phyloP scores from a whole-genome alignment of 176 grass and related monocot genomes.

The Lolium perenne region DNA sequence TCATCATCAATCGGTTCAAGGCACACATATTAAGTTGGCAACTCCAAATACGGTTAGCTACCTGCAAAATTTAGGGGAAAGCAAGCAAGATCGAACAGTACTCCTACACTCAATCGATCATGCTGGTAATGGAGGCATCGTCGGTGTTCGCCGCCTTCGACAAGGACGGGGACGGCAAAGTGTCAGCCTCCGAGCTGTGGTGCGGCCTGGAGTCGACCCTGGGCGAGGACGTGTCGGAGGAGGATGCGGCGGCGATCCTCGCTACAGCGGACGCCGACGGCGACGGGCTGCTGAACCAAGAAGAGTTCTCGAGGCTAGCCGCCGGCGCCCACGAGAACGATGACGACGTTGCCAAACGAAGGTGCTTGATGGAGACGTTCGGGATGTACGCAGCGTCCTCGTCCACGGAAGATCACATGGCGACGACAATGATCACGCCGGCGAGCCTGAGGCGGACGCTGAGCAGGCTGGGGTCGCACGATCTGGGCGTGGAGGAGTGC shows the following conservation, averaged over 20 bases:
- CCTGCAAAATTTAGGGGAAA: background rate
- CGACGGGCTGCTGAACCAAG: constrained; percentile 50
- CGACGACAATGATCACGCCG: constrained; percentile 50
- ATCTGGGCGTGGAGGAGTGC: constrained; percentile 57
- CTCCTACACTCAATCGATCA: background rate
- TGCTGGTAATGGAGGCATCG: background rate
- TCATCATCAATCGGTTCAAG: constrained; percentile 4
- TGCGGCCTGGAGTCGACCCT: constrained; percentile 25
- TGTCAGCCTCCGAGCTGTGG: constrained; percentile 54
- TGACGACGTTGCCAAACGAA: constrained; percentile 21
- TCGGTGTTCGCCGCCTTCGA: constrained; percentile 52
- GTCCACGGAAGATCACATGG: background rate
- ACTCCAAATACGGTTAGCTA: background rate
- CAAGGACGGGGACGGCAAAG: constrained; percentile 66
- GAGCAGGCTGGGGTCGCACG: constrained; percentile 38
- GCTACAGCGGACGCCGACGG: constrained; percentile 48
- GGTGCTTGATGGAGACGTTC: constrained; percentile 57
- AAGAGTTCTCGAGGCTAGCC: constrained; percentile 45
- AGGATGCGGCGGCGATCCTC: constrained; percentile 46
- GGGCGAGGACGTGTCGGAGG: constrained; percentile 39
- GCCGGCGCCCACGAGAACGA: background rate
- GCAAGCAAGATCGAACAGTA: background rate
- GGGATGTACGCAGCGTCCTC: constrained; percentile 50
- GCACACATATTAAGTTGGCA: background rate
- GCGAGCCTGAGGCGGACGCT: constrained; percentile 61